Evolutionary conservation across 805 yeast species (phyloP).

Genomic region (Jamesozyma piceae): DNA sequence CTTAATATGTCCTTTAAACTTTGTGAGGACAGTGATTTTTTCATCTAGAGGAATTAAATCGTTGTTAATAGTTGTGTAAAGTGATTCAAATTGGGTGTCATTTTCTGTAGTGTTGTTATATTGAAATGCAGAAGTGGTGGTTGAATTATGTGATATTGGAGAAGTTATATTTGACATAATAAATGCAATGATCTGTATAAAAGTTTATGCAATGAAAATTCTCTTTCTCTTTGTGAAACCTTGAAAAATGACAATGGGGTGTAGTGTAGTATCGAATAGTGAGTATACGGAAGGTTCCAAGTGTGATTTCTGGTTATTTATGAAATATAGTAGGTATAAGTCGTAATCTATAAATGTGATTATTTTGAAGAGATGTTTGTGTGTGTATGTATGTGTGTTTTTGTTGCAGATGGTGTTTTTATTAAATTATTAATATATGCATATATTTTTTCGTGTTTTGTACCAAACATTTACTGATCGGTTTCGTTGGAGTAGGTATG

Average conservation of each 20-base stretch:
- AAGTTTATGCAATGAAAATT: no score
- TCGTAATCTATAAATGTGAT: no score
- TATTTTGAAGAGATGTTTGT: no score
- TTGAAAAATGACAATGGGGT: background rate
- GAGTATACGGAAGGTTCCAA: no score
- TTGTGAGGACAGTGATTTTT: slow-evolving; percentile 15
- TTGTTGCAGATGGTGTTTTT: no score
- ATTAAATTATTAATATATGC: no score
- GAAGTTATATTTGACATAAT: slow-evolving; percentile 1
- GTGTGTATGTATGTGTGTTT: no score
- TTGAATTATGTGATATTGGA: background rate
- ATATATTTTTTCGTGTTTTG: background rate
- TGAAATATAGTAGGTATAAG: no score
- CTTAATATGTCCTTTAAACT: slow-evolving; percentile 31
- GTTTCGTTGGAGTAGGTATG: no score
- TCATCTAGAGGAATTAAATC: slow-evolving; percentile 7
- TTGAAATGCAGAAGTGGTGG: background rate
- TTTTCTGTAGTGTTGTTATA: background rate
- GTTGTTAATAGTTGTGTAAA: slow-evolving; percentile 2
- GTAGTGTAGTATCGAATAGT: no score
- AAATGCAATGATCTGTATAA: no score
- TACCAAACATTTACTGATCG: background rate
- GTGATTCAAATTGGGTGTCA: slow-evolving; percentile 1
- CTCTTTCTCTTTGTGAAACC: background rate
- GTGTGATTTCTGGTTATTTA: no score